Evolutionary conservation across 148 eudicot genomes (phyloP), one percentile per base, ranked within the genome.

Genomic region (Chenopodium quinoa): DNA sequence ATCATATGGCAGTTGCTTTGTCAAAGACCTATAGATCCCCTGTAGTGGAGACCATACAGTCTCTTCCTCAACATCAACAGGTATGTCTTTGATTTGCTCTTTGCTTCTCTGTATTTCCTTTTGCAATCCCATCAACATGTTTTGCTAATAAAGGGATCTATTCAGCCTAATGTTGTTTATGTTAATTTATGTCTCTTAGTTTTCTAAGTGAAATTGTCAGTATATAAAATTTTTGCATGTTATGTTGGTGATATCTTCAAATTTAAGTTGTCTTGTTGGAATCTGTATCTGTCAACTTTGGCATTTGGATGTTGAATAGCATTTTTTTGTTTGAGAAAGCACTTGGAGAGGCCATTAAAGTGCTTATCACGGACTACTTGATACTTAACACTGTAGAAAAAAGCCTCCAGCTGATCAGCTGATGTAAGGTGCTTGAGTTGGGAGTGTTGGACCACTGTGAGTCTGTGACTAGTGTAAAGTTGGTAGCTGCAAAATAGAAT

Each of bases 31-130:
- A 78, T 71, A 90, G 80, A 84, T 90, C 98, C 56, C 92, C 95
- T 73, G 88, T 90, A 66, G 94, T 96, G 23, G 98, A 94, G 78
- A 96, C 95, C 54, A 89, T 96, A 78, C 94, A 91, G 74, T 90
- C 94, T 66, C 94, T 96, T 79, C 99, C 98, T n/a, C 99, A 92
- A 85, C 99, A 96, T 89, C 98, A 93, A 82, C 99, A 96, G 92
- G 99, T 92, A 82, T 29, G 6, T 78, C 32, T 20, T 73, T 46
- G 70, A 63, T 71, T 32, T 58, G 1, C 70, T 74, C 9, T 75
- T 69, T 75, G 71, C 25, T 31, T 48, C 52, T 77, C 17, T 12
- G 23, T 29, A 52, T 6, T 27, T 79, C 23, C 11, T 40, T 27
- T 60, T 66, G 32, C 48, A 40, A 2, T 50, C 25, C n/a, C 27